Percentiles rank a stretch among this genome's conserved stretches.
Conservation (phyloP, 441 rosid genomes). For the Manihot esculenta region DNA sequence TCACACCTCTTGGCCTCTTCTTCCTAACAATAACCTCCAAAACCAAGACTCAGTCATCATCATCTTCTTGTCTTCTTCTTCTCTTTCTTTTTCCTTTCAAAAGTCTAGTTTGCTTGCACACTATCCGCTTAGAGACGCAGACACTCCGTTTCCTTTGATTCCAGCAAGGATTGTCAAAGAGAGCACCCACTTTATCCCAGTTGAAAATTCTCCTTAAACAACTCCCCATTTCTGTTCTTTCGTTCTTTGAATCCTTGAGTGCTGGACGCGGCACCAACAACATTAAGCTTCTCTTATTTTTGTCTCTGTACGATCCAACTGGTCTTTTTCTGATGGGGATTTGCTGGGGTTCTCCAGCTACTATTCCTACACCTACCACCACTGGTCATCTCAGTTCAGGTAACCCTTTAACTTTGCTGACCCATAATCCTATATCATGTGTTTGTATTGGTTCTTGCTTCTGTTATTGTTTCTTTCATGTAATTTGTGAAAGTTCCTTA, state of each 20-base stretch:
- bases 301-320: background rate
- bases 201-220: background rate
- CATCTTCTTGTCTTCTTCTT: no score
- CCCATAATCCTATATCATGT: background rate
- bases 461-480: background rate
- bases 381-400: conserved; percentile 56
- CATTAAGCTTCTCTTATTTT: background rate
- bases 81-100: no score
- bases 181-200: no score
- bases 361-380: conserved; percentile 44
- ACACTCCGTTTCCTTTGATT: no score
- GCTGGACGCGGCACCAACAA: background rate
- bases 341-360: conserved; percentile 59
- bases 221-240: background rate
- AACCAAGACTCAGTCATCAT: no score
- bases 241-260: conserved; percentile 1
- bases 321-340: conserved; percentile 48
- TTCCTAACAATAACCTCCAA: no score
- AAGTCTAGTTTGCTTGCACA: no score
- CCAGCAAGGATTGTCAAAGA: background rate
- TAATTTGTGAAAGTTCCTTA: no score
- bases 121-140: no score
- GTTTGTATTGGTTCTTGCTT: background rate
- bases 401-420: background rate
- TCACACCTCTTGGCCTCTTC: no score